Evolutionary conservation across 1,139 yeast genomes (phyloP).

Genomic region (Pichia sp.): DNA sequence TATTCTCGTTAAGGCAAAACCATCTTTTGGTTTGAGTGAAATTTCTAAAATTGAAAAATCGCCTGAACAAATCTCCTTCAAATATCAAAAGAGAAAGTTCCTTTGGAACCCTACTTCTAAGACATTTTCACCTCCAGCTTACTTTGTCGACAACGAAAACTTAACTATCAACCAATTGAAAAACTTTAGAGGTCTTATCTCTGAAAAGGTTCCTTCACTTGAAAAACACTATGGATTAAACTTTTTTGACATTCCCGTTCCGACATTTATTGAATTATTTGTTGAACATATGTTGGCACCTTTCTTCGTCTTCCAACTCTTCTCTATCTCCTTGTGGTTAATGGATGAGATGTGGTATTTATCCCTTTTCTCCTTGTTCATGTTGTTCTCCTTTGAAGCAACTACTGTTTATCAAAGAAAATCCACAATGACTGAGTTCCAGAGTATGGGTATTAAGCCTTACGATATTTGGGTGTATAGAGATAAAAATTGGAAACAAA

Average conservation of each 20-base stretch:
- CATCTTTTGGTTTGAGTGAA: slow-evolving; percentile 81
- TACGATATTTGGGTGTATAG: slow-evolving; percentile 70
- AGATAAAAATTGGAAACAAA: slow-evolving; percentile 57
- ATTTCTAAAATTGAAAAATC: slow-evolving; percentile 57
- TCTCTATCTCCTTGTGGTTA: slow-evolving; percentile 93
- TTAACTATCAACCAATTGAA: slow-evolving; percentile 58
- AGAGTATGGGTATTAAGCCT: slow-evolving; percentile 96
- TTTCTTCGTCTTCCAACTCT: slow-evolving; percentile 90
- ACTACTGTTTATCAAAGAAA: slow-evolving; percentile 95
- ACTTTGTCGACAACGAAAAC: slow-evolving; percentile 50
- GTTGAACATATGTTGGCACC: slow-evolving; percentile 99
- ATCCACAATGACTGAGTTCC: slow-evolving; percentile 87
- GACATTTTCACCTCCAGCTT: slow-evolving; percentile 74
- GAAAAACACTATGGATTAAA: slow-evolving; percentile 71
- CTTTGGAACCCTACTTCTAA: slow-evolving; percentile 48
- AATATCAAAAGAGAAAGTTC: slow-evolving; percentile 90
- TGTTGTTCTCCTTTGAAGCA: slow-evolving; percentile 89
- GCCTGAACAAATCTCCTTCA: slow-evolving; percentile 59
- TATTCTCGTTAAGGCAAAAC: slow-evolving; percentile 71
- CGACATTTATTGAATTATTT: slow-evolving; percentile 82
- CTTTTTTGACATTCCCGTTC: slow-evolving; percentile 90
- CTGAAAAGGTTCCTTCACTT: slow-evolving; percentile 34
- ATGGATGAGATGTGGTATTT: slow-evolving; percentile 97
- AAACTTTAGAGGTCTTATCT: slow-evolving; percentile 47
- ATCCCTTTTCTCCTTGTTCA: slow-evolving; percentile 82